Evolutionary conservation across 208 protist species (phyloP).

Genomic region (Trypanosomatidae sp.): DNA sequence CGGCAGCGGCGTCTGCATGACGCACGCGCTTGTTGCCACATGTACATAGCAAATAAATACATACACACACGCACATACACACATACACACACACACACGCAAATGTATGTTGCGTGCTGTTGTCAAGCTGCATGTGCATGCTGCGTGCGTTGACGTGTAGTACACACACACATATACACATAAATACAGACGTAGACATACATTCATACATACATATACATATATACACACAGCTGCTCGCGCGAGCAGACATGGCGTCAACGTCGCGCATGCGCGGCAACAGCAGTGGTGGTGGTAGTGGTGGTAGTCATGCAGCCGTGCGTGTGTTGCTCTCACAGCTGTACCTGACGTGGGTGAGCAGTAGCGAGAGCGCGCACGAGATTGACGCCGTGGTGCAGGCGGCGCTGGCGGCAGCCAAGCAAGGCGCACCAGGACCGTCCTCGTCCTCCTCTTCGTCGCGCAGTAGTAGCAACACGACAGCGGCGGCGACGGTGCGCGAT

Average conservation of each 20-base stretch:
- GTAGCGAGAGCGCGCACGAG: constrained; percentile 20
- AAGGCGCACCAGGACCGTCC: background rate
- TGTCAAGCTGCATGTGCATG: too few relatives aligned
- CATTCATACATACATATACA: background rate
- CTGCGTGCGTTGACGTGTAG: too few relatives aligned
- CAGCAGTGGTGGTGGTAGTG: background rate
- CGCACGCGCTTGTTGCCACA: too few relatives aligned
- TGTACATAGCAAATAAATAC: background rate
- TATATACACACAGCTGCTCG: background rate
- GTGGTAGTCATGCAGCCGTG: too few relatives aligned
- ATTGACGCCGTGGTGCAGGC: constrained; percentile 38
- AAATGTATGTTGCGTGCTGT: background rate
- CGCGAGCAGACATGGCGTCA: background rate
- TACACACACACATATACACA: too few relatives aligned
- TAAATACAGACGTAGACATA: constrained; percentile 1
- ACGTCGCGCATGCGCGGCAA: background rate
- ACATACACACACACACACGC: background rate
- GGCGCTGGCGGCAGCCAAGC: constrained; percentile 7
- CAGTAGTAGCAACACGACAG: too few relatives aligned
- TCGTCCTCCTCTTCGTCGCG: constrained; percentile 1
- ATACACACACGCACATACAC: constrained; percentile 2
- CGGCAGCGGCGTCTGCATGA: background rate
- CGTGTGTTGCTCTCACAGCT: constrained; percentile 69
- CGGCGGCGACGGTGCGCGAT: too few relatives aligned
- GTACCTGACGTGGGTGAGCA: constrained; percentile 55